Conservation (phyloP, 345 rosid genomes). For the Xanthoceras sorbifolium region DNA sequence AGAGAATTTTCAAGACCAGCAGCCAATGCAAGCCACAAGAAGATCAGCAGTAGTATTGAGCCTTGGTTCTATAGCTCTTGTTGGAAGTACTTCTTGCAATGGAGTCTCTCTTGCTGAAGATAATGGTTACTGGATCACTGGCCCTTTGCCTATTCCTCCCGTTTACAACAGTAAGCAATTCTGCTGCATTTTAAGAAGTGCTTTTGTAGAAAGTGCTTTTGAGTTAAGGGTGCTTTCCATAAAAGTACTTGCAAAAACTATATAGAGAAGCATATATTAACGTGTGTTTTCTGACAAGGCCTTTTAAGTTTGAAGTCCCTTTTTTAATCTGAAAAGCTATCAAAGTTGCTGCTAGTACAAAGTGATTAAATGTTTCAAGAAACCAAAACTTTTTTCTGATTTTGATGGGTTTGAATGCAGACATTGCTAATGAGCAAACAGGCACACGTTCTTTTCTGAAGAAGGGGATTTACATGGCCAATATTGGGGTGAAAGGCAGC, state of each 20-base stretch:
- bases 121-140: slow-evolving; percentile 67
- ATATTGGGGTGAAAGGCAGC: slow-evolving; percentile 62
- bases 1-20: slow-evolving; percentile 28
- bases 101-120: slow-evolving; percentile 59
- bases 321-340: too few relatives aligned
- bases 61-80: slow-evolving; percentile 55
- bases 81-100: slow-evolving; percentile 28
- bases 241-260: too few relatives aligned
- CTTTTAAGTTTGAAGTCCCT: too few relatives aligned
- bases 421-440: slow-evolving; percentile 65
- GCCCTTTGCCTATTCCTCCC: slow-evolving; percentile 63
- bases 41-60: slow-evolving; percentile 45
- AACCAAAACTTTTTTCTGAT: not conserved
- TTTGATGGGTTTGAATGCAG: slow-evolving; percentile 28
- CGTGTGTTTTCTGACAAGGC: too few relatives aligned
- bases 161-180: slow-evolving; percentile 63
- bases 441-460: slow-evolving; percentile 71
- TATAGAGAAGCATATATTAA: not conserved
- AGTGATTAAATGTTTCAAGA: too few relatives aligned
- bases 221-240: not conserved
- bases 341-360: too few relatives aligned
- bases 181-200: not conserved
- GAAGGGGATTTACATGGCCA: slow-evolving; percentile 63
- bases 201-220: not conserved
- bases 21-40: slow-evolving; percentile 49